These are phyloP conservation scores for Salix brachista DNA, from an alignment of 345 rosid genomes.

Conservation along the genomic window DNA sequence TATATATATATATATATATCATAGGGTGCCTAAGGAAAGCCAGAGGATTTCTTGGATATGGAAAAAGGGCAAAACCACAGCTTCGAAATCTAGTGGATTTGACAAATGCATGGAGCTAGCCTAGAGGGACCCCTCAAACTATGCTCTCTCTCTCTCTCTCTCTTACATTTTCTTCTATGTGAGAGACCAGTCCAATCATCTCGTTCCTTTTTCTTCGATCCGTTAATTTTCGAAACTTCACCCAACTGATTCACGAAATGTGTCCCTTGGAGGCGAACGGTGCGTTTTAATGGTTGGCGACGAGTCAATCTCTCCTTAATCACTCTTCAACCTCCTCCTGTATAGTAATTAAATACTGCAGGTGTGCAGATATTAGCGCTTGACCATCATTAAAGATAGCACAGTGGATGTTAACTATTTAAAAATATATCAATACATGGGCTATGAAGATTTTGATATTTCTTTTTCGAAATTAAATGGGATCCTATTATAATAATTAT, in stretches of 20 bases:
- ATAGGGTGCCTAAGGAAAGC: too few relatives aligned
- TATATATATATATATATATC: too few relatives aligned
- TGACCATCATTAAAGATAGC: too few relatives aligned
- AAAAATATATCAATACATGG: neutral
- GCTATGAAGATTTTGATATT: neutral
- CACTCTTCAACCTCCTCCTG: neutral
- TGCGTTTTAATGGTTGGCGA: neutral
- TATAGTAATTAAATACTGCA: neutral
- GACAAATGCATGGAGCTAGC: constrained; percentile 11
- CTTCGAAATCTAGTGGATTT: constrained; percentile 17
- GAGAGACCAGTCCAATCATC: too few relatives aligned
- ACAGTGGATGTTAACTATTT: too few relatives aligned
- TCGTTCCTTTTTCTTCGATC: neutral
- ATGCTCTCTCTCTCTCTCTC: neutral
- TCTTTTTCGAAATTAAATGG: neutral
- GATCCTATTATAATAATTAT: too few relatives aligned
- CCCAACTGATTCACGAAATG: neutral
- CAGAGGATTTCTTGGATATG: constrained; percentile 9
- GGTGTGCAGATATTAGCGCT: neutral
- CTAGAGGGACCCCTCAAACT: neutral
- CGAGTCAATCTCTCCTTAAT: neutral
- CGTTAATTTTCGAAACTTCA: neutral
- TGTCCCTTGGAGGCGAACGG: neutral
- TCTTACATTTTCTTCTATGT: neutral
- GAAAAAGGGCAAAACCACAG: neutral